Conservation (phyloP, 129 eudicot species). For the Pseudognaphalium luteoalbum region DNA sequence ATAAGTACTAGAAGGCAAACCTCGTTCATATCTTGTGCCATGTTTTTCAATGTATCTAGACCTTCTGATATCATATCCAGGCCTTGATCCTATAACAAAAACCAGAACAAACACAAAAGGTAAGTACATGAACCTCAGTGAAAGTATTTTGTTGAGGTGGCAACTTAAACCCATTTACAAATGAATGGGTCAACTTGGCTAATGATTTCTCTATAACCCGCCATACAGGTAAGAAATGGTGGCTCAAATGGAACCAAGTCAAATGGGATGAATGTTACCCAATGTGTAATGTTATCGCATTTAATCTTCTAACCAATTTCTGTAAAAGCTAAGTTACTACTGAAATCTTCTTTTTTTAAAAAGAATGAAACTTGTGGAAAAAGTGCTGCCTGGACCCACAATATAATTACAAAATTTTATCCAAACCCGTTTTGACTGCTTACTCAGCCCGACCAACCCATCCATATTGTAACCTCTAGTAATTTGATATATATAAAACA, state of each 20-base stretch:
- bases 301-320: neutral
- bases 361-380: neutral
- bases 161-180: neutral
- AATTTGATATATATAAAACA: neutral
- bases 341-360: no score
- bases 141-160: slow-evolving; percentile 7
- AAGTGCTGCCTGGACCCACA: neutral
- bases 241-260: neutral
- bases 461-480: neutral
- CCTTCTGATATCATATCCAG: slow-evolving; percentile 71
- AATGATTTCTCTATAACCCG: neutral
- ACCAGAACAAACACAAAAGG: slow-evolving; percentile 5
- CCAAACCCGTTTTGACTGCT: neutral
- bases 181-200: neutral
- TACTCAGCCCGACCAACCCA: neutral
- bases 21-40: slow-evolving; percentile 93
- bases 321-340: neutral
- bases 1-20: slow-evolving; percentile 41
- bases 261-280: neutral
- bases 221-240: neutral
- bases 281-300: neutral
- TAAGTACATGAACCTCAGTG: slow-evolving; percentile 1
- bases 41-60: slow-evolving; percentile 62
- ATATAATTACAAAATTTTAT: neutral
- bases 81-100: slow-evolving; percentile 56